These are phyloP conservation scores for Lentinula lateritia DNA, from an alignment of 768 basidiomycete genomes.

Conservation along the genomic window DNA sequence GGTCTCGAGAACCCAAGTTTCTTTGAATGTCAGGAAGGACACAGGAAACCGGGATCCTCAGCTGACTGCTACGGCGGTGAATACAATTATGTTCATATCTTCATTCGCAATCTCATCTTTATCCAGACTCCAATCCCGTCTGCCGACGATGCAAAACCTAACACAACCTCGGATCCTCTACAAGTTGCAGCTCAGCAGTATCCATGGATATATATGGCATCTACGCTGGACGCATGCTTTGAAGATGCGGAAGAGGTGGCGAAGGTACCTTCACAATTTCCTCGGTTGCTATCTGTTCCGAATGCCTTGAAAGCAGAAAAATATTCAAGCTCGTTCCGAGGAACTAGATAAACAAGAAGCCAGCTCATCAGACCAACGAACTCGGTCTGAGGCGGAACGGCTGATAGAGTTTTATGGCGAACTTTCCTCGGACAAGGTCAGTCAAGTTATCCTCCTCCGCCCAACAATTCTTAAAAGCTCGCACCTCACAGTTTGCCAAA, in stretches of 20 bases:
- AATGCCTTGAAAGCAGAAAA: slow-evolving; percentile 22
- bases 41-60: not conserved
- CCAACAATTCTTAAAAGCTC: not conserved
- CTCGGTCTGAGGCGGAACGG: slow-evolving; percentile 38
- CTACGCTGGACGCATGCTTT: slow-evolving; percentile 49
- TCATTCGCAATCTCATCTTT: not conserved
- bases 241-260: slow-evolving; percentile 31
- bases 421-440: slow-evolving; percentile 29
- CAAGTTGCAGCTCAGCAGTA: slow-evolving; percentile 49
- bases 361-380: slow-evolving; percentile 32
- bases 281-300: not conserved
- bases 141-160: not conserved
- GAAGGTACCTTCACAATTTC: slow-evolving; percentile 17
- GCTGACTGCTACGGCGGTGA: not conserved
- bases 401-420: slow-evolving; percentile 42
- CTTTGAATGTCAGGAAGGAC: not conserved
- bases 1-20: not conserved
- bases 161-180: slow-evolving; percentile 26
- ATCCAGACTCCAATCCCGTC: not conserved
- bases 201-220: slow-evolving; percentile 58
- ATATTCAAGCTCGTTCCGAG: slow-evolving; percentile 27
- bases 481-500: slow-evolving; percentile 28
- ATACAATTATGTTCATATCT: not conserved
- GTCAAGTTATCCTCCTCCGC: not conserved
- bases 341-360: slow-evolving; percentile 34